Base-by-base conservation (phyloP, 257 asterid species). In the Perilla frutescens region DNA sequence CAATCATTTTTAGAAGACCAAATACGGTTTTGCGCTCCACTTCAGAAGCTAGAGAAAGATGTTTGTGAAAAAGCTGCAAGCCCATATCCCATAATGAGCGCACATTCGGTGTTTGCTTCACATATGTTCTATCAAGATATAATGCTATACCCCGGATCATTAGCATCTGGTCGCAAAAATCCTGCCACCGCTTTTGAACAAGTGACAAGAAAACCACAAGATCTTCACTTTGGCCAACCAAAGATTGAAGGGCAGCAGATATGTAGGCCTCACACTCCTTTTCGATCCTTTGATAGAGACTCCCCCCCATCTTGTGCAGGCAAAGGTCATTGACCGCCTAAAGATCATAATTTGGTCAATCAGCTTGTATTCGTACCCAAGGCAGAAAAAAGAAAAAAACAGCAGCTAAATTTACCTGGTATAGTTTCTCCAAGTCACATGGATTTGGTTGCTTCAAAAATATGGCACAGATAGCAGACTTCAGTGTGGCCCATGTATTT, bases 61-160 rank as follows among this genome's bases (percentile, higher is more conserved):
- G 98, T 74, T 95, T 95, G 77, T 93, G 89, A 76, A 91, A 94
- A 80, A 94, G 93, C 77, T 90, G 97, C 92, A 94, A 85, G 58
- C 99, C 99, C 98, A 91, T 94, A 86, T 94, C 99, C 99, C 99
- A 94, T 76, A 94, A 74, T 60, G 99, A 94, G 51, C 91, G 87
- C 47, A 91, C 97, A 75, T 83, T 87, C 7, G 97, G 85, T 39
- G 96, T 90, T 83, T 90, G 98, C 87, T 94, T 91, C 73, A 94
- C 99, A 70, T 91, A 94, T 74, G 97, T 94, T 81, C 98, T 84
- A 83, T 94, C 99, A 43, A 94, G 96, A 85, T 79, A 87, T 80
- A 95, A 82, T 60, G 98, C 99, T 80, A 95, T 95, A 63, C 98
- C 91, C 51, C 99, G 95, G 44, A 92, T 95, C 96, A 89, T 89